phyloP scores from a whole-genome alignment of 2,329 filamentous ascomycete species.

The Tolypocladium pustulatum region DNA sequence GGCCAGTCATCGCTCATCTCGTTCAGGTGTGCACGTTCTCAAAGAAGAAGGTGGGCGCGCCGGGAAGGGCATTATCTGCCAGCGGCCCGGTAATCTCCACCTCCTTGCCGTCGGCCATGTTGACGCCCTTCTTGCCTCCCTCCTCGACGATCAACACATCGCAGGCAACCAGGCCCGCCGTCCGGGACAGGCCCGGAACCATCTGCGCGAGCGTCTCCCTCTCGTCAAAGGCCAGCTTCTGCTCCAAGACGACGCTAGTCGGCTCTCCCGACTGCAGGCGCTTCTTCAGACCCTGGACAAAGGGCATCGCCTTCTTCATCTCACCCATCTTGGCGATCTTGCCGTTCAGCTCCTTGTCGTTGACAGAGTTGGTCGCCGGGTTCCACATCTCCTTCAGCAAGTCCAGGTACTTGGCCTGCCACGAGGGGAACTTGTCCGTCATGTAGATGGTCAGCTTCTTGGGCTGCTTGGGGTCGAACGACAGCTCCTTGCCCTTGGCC shows the following conservation, averaged over 20 bases:
- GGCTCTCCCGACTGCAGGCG: slow-evolving; percentile 63
- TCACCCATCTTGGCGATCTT: slow-evolving; percentile 74
- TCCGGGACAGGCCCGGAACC: slow-evolving; percentile 68
- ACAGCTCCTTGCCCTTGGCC: slow-evolving; percentile 77
- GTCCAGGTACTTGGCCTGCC: slow-evolving; percentile 87
- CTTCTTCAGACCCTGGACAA: slow-evolving; percentile 80
- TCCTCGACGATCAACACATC: slow-evolving; percentile 64
- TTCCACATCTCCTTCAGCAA: slow-evolving; percentile 65
- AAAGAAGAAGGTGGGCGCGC: slow-evolving; percentile 73
- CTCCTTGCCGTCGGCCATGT: slow-evolving; percentile 41
- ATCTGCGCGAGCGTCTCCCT: slow-evolving; percentile 64
- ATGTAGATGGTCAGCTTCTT: slow-evolving; percentile 87
- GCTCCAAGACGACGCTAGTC: slow-evolving; percentile 60
- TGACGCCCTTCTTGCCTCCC: slow-evolving; percentile 52
- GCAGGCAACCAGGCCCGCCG: slow-evolving; percentile 56
- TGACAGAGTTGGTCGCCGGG: slow-evolving; percentile 45
- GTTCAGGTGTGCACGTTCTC: slow-evolving; percentile 51
- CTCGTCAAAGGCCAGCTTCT: slow-evolving; percentile 84
- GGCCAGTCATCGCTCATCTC: not conserved
- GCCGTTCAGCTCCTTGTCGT: slow-evolving; percentile 73
- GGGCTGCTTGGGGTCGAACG: slow-evolving; percentile 81
- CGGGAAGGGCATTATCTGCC: slow-evolving; percentile 71
- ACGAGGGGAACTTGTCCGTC: slow-evolving; percentile 69
- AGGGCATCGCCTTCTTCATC: slow-evolving; percentile 98
- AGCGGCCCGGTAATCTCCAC: slow-evolving; percentile 45